phyloP scores from a whole-genome alignment of 495 filamentous ascomycete species.

The Penicillium desertorum region DNA sequence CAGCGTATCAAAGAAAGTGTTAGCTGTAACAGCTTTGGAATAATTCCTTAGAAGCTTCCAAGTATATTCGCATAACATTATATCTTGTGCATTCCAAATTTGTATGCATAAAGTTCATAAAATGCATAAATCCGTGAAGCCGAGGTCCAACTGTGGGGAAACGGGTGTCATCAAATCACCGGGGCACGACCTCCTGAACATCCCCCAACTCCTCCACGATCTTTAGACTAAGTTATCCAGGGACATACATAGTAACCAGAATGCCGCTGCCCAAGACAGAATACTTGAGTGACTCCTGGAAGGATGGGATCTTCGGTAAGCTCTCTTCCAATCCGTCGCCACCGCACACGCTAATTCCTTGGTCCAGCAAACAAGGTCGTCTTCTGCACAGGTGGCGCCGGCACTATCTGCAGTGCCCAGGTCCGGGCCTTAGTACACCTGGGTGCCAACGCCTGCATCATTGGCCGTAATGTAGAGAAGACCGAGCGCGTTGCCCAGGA shows the following conservation, averaged over 20 bases:
- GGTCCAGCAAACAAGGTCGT: conserved; percentile 77
- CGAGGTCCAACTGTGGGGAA: conserved; percentile 2
- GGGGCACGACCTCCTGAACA: not conserved
- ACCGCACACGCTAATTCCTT: conserved; percentile 9
- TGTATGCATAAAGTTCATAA: not conserved
- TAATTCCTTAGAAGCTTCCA: not conserved
- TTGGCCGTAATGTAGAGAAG: conserved; percentile 88
- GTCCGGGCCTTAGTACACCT: conserved; percentile 88
- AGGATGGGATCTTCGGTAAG: conserved; percentile 77
- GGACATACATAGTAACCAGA: conserved; percentile 4
- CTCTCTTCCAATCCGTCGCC: not conserved
- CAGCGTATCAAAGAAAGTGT: too few relatives aligned
- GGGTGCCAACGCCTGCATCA: conserved; percentile 89
- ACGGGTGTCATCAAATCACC: not conserved
- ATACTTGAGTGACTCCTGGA: conserved; percentile 80
- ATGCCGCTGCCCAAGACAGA: conserved; percentile 66
- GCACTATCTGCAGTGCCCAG: conserved; percentile 90
- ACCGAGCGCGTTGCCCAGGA: conserved; percentile 76
- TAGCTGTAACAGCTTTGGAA: not conserved
- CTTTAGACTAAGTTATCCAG: not conserved
- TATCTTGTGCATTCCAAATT: not conserved
- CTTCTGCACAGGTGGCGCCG: conserved; percentile 93
- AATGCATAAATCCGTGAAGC: not conserved
- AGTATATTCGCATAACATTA: too few relatives aligned
- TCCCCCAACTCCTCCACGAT: not conserved